Evolutionary conservation across 331 rosid species (phyloP).

Genomic region (Cydonia oblonga): DNA sequence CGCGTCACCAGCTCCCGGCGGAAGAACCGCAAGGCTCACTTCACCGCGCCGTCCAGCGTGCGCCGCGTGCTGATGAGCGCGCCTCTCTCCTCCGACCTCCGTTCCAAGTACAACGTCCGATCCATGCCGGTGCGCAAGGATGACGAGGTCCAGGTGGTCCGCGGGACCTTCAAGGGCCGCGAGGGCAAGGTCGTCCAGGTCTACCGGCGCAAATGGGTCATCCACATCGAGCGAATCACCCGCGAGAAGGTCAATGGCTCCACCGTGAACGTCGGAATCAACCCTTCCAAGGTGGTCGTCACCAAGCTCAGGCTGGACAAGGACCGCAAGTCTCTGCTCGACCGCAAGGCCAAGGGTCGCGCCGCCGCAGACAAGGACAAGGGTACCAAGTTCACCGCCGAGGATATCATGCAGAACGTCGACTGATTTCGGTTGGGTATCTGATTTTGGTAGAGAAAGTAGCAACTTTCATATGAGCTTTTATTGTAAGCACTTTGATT

Average conservation of each 20-base stretch:
- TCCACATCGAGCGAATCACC: conserved; percentile 85
- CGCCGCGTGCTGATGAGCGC: conserved; percentile 88
- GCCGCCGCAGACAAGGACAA: conserved; percentile 93
- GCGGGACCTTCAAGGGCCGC: conserved; percentile 86
- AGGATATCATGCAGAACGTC: conserved; percentile 81
- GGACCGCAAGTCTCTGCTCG: conserved; percentile 79
- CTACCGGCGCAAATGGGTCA: conserved; percentile 87
- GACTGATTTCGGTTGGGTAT: conserved; percentile 29
- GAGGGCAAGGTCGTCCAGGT: conserved; percentile 93
- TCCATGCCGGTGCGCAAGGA: conserved; percentile 90
- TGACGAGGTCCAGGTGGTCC: conserved; percentile 82
- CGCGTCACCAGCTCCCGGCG: conserved; percentile 85
- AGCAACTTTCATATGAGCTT: neutral
- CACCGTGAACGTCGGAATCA: conserved; percentile 81
- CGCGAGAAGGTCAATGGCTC: conserved; percentile 93
- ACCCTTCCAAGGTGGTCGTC: conserved; percentile 68
- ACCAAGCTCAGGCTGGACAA: conserved; percentile 81
- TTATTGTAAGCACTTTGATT: neutral
- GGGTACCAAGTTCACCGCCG: conserved; percentile 83
- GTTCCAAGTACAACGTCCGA: conserved; percentile 81
- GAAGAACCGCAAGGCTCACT: conserved; percentile 92
- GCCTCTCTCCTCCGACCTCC: conserved; percentile 71
- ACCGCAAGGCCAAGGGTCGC: conserved; percentile 90
- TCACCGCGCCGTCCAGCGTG: conserved; percentile 89
- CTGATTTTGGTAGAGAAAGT: neutral